These are phyloP conservation scores for Eremothecium coryli DNA, from an alignment of 1,139 yeast genomes.

Conservation along the genomic window DNA sequence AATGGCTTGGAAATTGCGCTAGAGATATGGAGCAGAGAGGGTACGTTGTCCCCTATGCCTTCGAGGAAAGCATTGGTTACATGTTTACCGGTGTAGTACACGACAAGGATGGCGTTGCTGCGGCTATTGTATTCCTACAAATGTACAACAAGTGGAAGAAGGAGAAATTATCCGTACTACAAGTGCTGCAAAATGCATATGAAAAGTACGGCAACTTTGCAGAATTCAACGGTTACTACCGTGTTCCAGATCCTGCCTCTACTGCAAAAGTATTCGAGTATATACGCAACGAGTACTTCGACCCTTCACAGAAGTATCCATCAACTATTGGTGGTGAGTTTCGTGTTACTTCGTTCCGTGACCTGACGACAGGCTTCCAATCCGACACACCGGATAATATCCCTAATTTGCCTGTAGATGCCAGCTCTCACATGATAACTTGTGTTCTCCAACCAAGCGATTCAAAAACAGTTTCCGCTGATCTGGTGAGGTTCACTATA, in stretches of 20 bases:
- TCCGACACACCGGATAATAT: conserved; percentile 48
- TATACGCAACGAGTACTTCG: conserved; percentile 33
- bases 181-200: conserved; percentile 51
- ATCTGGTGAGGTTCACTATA: conserved; percentile 62
- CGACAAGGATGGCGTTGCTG: conserved; percentile 90
- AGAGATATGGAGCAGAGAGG: conserved; percentile 60
- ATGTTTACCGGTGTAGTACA: conserved; percentile 72
- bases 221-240: conserved; percentile 81
- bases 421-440: conserved; percentile 80
- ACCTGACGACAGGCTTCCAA: conserved; percentile 74
- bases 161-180: conserved; percentile 33
- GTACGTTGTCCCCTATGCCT: conserved; percentile 72
- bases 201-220: conserved; percentile 67
- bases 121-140: conserved; percentile 70
- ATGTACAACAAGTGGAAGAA: conserved; percentile 41
- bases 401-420: conserved; percentile 65
- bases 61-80: conserved; percentile 93
- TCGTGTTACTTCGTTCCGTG: conserved; percentile 61
- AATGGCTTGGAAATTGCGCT: conserved; percentile 94
- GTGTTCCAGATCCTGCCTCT: conserved; percentile 43
- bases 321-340: conserved; percentile 34
- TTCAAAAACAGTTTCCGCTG: conserved; percentile 18
- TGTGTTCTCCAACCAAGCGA: conserved; percentile 30
- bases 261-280: conserved; percentile 46
- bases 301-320: conserved; percentile 24